A percentile compares a stretch with the other conserved stretches of the same genome.
phyloP scores from a whole-genome alignment of 805 yeast species.

The Barnettozyma sucrosica region DNA sequence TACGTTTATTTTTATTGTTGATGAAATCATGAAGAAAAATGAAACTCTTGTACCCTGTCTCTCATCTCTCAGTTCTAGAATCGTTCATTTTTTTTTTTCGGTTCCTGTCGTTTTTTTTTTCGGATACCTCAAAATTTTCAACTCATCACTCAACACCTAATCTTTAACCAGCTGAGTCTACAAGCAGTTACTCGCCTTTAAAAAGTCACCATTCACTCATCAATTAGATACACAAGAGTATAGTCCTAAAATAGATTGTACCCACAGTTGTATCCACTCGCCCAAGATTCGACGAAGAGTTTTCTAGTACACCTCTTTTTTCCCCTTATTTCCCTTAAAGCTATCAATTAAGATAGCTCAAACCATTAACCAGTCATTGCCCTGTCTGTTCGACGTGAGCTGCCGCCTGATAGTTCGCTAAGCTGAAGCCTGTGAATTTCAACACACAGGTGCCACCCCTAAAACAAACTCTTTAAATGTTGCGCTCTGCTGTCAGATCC shows the following conservation, averaged over 20 bases:
- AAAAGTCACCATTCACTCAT: not conserved
- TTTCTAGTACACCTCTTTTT: not conserved
- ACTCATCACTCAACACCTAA: not conserved
- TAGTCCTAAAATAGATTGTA: conserved; percentile 7
- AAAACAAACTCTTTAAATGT: conserved; percentile 4
- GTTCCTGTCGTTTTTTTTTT: not conserved
- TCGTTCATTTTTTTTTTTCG: not conserved
- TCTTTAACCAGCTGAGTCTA: not conserved
- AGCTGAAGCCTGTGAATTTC: conserved; percentile 9
- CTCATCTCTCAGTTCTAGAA: too few species aligned
- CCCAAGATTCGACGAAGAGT: conserved; percentile 13
- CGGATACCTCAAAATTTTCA: not conserved
- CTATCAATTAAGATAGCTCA: not conserved
- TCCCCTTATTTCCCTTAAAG: not conserved
- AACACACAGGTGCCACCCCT: conserved; percentile 7
- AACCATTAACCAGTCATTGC: not conserved
- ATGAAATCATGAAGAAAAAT: not conserved
- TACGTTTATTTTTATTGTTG: not conserved
- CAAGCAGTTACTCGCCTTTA: not conserved
- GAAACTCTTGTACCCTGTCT: too few species aligned
- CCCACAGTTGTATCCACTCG: conserved; percentile 2
- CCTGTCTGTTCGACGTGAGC: conserved; percentile 36
- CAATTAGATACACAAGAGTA: conserved; percentile 7
- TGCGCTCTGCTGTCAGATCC: conserved; percentile 19
- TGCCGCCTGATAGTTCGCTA: conserved; percentile 38